A percentile compares a stretch with the other conserved stretches of the same genome.
phyloP scores from a whole-genome alignment of 108 stramenopile species.

The Schizochytrium sp. region DNA sequence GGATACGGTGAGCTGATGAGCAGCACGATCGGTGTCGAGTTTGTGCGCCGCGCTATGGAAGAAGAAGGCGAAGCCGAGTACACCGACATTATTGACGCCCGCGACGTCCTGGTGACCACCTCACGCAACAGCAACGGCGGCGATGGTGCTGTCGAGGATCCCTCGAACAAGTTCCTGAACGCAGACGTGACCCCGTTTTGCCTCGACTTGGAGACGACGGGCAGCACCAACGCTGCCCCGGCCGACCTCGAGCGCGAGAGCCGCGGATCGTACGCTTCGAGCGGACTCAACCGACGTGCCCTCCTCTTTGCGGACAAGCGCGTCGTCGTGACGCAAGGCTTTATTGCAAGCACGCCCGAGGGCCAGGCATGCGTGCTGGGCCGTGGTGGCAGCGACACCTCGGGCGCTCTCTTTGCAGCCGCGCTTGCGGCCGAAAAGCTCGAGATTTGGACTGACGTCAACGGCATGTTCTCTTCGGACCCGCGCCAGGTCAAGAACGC shows the following conservation, averaged over 20 bases:
- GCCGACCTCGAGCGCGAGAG: background rate
- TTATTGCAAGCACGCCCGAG: constrained; percentile 13
- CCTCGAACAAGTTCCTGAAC: background rate
- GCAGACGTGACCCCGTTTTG: background rate
- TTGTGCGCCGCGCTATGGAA: background rate
- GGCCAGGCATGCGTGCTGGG: constrained; percentile 18
- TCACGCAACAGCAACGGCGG: background rate
- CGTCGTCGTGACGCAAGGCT: constrained; percentile 20
- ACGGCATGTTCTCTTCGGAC: constrained; percentile 90
- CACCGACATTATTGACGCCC: background rate
- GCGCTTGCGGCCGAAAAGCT: background rate
- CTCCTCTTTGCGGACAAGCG: background rate
- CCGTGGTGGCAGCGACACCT: constrained; percentile 16
- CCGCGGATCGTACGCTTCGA: background rate
- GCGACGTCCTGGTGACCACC: background rate
- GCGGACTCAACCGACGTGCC: background rate
- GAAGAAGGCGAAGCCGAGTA: background rate
- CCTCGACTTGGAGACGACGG: background rate
- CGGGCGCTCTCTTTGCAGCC: background rate
- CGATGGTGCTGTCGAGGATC: background rate
- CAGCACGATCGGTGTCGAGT: background rate
- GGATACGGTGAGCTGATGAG: constrained; percentile 19
- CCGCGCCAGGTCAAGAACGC: constrained; percentile 77
- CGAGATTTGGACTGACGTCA: constrained; percentile 93
- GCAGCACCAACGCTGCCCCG: background rate